Evolutionary conservation across 2,329 filamentous ascomycete species (phyloP), one percentile per base, ranked within the genome.

Genomic region (Graphilbum sp.): DNA sequence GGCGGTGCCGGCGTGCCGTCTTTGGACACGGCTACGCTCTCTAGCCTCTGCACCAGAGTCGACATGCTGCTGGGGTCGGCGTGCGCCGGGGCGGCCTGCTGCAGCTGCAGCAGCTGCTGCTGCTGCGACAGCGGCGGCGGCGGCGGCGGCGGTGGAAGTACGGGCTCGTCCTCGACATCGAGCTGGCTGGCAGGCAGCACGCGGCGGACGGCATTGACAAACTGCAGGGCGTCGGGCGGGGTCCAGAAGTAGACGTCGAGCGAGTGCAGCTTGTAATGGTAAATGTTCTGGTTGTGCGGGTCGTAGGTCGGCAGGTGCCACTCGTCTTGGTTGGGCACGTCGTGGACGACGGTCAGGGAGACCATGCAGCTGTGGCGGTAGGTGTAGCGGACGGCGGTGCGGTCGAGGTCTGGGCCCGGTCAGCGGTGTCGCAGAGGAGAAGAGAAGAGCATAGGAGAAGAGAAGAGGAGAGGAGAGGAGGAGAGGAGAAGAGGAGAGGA

Each of bases 201-300:
- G 39, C 73, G 67, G 36, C 76, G 64, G 39, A 84, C 61, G 13
- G 73, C 75, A 48, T 78, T 78, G 43, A 86, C 59, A 46, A 87
- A 82, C 40, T 74, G 67, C 21, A 74, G 60, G 1, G 80, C 79
- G 56, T 87, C 81, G 40, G 74, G 65, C 43, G 74, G 71, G 0
- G 75, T 83, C 79, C 79, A 86, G 51, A 87, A 80, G 59, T 88
- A 88, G 13, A 87, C 61, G 50, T 87, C 81, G 41, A 87, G 54
- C 0, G 76, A 78, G 52, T 84, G 75, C 8, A 88, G 67, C 52
- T 74, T 75, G 59, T 85, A 85, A 63, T 85, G 72, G 54, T 85
- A 86, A 54, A 80, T 84, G 52, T 71, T 75, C 55, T 86, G 73
- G 55, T 84, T 83, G 36, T 66, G 66, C 2, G 73, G 72, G 53